Conservation (phyloP, 306 rosid species). For the Fragaria iinumae region DNA sequence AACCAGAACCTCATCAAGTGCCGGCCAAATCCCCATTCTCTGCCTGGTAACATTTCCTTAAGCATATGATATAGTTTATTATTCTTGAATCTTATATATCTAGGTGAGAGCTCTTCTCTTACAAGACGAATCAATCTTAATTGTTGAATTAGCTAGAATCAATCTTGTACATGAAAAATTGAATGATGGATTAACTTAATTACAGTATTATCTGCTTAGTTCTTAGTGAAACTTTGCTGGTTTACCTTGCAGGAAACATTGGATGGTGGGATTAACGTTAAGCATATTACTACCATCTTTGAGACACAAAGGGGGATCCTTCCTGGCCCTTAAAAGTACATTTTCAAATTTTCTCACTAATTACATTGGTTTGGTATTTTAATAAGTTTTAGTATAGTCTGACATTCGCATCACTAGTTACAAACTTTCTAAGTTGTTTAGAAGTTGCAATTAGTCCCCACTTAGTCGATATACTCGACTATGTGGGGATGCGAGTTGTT, state of each 20-base stretch:
- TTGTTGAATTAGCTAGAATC: not conserved
- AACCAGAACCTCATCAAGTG: conserved; percentile 9
- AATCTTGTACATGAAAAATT: not conserved
- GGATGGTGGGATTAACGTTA: conserved; percentile 8
- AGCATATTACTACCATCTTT: conserved; percentile 10
- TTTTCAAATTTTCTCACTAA: not conserved
- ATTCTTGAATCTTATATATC: not conserved
- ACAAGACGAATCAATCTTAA: not conserved
- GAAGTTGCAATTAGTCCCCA: too few species aligned
- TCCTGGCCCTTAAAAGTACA: conserved; percentile 9
- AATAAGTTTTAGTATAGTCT: not conserved
- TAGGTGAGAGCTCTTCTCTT: not conserved
- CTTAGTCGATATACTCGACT: not conserved
- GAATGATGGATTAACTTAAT: not conserved
- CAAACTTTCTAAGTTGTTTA: too few species aligned
- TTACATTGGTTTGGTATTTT: not conserved
- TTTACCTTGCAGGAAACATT: conserved; percentile 11
- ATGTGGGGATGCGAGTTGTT: not conserved
- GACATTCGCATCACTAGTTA: not conserved
- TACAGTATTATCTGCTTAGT: not conserved
- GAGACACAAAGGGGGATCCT: conserved; percentile 17
- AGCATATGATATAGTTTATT: not conserved
- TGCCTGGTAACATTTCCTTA: not conserved
- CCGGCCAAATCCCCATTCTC: not conserved
- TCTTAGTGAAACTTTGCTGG: not conserved